Evolutionary conservation across 257 asterid genomes (phyloP).

Genomic region (Anisodus tanguticus): DNA sequence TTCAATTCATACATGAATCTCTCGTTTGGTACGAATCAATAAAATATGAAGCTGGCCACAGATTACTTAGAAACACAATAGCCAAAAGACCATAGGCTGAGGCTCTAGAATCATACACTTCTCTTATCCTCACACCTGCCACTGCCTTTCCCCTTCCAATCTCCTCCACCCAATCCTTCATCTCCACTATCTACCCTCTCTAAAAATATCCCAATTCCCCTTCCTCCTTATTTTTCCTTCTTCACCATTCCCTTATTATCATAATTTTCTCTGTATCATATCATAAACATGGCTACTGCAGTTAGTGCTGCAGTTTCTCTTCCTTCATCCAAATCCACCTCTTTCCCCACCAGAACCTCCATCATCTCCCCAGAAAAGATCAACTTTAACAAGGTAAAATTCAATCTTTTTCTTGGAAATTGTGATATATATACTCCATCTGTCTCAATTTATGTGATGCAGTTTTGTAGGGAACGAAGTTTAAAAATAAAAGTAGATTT

Average conservation of each 20-base stretch:
- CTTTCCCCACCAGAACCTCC: slow-evolving; percentile 64
- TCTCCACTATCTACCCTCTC: background rate
- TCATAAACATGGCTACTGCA: slow-evolving; percentile 78
- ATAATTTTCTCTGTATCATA: background rate
- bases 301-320: slow-evolving; percentile 92
- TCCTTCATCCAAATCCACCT: slow-evolving; percentile 72
- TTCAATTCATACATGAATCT: background rate
- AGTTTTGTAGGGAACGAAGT: too few species aligned
- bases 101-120: slow-evolving; percentile 23
- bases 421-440: background rate
- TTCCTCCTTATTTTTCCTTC: slow-evolving; percentile 14
- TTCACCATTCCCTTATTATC: background rate
- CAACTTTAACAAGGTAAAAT: slow-evolving; percentile 69
- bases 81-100: background rate
- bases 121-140: slow-evolving; percentile 35
- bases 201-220: slow-evolving; percentile 20
- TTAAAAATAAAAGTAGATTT: too few species aligned
- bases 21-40: background rate
- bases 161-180: slow-evolving; percentile 34
- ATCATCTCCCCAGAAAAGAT: slow-evolving; percentile 63
- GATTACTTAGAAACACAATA: background rate
- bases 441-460: too few species aligned
- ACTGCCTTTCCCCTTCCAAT: slow-evolving; percentile 23
- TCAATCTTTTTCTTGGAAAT: background rate
- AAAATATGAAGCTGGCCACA: slow-evolving; percentile 30